Evolutionary conservation across 371 early-diverging fungal genomes (phyloP), one percentile per base, ranked within the genome.

Genomic region (Rhizomucor pusillus): DNA sequence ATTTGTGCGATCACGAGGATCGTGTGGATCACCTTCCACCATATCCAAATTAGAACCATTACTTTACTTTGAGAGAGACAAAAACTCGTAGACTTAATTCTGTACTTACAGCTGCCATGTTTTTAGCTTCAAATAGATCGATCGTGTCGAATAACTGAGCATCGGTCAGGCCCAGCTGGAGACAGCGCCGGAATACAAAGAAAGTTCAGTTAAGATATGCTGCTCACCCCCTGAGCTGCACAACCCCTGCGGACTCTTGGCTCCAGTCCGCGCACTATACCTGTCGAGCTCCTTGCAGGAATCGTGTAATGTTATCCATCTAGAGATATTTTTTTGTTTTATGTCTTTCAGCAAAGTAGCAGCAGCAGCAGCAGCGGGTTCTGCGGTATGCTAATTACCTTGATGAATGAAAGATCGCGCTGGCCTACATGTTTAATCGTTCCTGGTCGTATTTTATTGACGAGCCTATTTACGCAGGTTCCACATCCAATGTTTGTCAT

Each of bases 141-240:
- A 89, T 86, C 0, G 96, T 93, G 61, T 92, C 88, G 66, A 95
- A 95, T 47, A 95, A 65, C 59, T 95, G 93, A 25, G 90, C 78
- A 56, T 87, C 84, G 46, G 87, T 79, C 37, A 94, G 70, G n/a
- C 91, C 92, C 45, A 90, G 77, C 75, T 82, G 67, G 2, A 2
- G 19, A 37, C 19, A 43, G 4, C 11, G 29, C 29, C 35, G 16
- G 36, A 35, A 2, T 16, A 33, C 1, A 16, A 48, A 48, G 11
- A 35, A 25, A 34, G 10, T 33, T 34, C 19, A 2, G 3, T 19
- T n/a, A 29, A 41, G 25, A 25, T 34, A 24, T 12, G 33, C 23
- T 24, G 39, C 18, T 25, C 18, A 39, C 13, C 10, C 37, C 36
- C 33, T n/a, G n/a, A n/a, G n/a, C n/a, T n/a, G n/a, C n/a, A n/a